Evolutionary conservation across 1,284 basidiomycete genomes (phyloP).

Genomic region (Mrakiaceae sp.): DNA sequence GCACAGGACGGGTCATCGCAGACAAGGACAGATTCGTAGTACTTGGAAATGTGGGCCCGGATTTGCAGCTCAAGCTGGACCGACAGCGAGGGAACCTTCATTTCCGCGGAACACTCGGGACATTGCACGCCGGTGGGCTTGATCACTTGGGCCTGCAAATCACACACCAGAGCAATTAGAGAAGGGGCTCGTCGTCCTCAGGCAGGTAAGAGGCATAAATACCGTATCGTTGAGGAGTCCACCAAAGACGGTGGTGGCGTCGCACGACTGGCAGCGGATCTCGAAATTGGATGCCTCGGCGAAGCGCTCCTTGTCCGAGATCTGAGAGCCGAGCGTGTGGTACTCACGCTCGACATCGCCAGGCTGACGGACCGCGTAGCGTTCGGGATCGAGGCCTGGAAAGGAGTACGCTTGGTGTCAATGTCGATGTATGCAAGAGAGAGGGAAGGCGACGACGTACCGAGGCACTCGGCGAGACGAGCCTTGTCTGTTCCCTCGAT

Average conservation of each 20-base stretch:
- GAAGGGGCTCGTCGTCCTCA: no score
- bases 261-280: conserved; percentile 63
- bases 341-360: conserved; percentile 58
- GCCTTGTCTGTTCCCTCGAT: conserved; percentile 92
- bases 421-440: background rate
- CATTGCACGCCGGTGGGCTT: conserved; percentile 43
- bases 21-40: conserved; percentile 80
- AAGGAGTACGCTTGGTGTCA: background rate
- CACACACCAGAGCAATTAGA: background rate
- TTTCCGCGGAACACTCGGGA: conserved; percentile 45
- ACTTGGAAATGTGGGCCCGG: conserved; percentile 59
- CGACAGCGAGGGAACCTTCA: conserved; percentile 54
- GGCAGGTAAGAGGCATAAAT: conserved; percentile 1
- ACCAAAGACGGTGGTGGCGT: conserved; percentile 50
- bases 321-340: conserved; percentile 75
- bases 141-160: conserved; percentile 28
- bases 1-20: conserved; percentile 82
- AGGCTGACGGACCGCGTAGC: conserved; percentile 47
- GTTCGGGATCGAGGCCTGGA: conserved; percentile 69
- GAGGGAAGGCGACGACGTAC: conserved; percentile 37
- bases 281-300: conserved; percentile 56
- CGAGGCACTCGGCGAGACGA: conserved; percentile 86
- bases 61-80: conserved; percentile 81
- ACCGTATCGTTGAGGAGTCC: conserved; percentile 58
- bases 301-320: conserved; percentile 80